phyloP scores from a whole-genome alignment of 2,329 filamentous ascomycete species.

The Paracamarosporium sp. region DNA sequence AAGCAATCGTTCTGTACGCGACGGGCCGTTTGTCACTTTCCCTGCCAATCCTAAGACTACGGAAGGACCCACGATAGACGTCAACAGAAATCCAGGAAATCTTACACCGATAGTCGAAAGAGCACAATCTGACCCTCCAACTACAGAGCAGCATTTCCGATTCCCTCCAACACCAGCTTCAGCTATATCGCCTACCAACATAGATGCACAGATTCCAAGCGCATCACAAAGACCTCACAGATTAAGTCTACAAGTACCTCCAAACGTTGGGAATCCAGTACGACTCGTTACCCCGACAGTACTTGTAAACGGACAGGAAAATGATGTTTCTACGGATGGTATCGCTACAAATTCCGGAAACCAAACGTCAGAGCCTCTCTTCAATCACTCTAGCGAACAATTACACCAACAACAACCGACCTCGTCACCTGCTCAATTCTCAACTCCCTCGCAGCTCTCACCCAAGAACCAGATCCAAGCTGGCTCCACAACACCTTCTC shows the following conservation, averaged over 20 bases:
- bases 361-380: slow-evolving; percentile 25
- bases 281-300: slow-evolving; percentile 67
- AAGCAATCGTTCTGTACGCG: slow-evolving; percentile 69
- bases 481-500: background rate
- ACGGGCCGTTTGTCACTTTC: slow-evolving; percentile 74
- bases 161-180: slow-evolving; percentile 49
- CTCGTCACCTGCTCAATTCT: slow-evolving; percentile 27
- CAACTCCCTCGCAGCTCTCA: slow-evolving; percentile 40
- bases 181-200: slow-evolving; percentile 39
- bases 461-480: slow-evolving; percentile 25
- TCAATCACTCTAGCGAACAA: slow-evolving; percentile 20
- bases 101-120: slow-evolving; percentile 54
- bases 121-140: slow-evolving; percentile 49
- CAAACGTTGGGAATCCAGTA: slow-evolving; percentile 66
- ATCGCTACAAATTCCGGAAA: slow-evolving; percentile 26
- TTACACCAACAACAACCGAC: slow-evolving; percentile 27
- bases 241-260: slow-evolving; percentile 68
- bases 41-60: slow-evolving; percentile 64
- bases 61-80: slow-evolving; percentile 55
- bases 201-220: slow-evolving; percentile 29
- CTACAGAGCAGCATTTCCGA: slow-evolving; percentile 42
- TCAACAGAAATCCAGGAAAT: slow-evolving; percentile 49
- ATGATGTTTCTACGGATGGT: slow-evolving; percentile 30
- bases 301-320: slow-evolving; percentile 59
- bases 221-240: slow-evolving; percentile 54